Percentiles rank a stretch among this genome's conserved stretches.
Evolutionary conservation across 139 green algal species (phyloP).

Genomic region (Chlorella sp.): DNA sequence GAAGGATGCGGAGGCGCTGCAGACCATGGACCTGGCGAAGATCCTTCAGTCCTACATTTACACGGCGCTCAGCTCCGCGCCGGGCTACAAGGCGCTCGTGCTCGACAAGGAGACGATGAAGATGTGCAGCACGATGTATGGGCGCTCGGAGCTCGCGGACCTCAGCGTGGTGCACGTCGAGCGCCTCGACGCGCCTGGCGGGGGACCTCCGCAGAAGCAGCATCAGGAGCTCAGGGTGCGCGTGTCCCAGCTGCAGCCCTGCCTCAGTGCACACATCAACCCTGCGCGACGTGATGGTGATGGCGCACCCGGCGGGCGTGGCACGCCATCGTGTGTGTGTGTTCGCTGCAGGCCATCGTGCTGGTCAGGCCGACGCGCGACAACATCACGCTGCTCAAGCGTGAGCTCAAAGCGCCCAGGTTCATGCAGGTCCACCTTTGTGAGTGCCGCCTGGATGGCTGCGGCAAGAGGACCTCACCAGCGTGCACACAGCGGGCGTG

Average conservation of each 20-base stretch:
- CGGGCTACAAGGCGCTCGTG: constrained; percentile 89
- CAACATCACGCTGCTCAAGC: constrained; percentile 76
- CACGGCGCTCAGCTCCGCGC: constrained; percentile 46
- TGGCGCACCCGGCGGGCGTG: no score
- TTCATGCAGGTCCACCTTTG: constrained; percentile 86
- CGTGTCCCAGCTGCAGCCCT: no score
- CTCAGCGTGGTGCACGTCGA: constrained; percentile 91
- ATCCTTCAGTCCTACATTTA: constrained; percentile 49
- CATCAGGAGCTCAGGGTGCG: constrained; percentile 81
- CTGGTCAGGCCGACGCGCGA: constrained; percentile 86
- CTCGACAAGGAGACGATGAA: constrained; percentile 88
- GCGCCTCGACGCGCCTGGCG: constrained; percentile 54
- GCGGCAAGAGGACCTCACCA: no score
- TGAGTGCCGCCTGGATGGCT: no score
- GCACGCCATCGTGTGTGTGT: no score
- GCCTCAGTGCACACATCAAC: no score
- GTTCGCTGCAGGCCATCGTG: constrained; percentile 69
- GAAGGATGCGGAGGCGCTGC: constrained; percentile 26
- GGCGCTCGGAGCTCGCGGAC: constrained; percentile 86
- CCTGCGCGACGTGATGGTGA: no score
- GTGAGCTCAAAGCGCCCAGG: constrained; percentile 75
- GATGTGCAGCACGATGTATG: constrained; percentile 70
- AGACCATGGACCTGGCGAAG: constrained; percentile 51
- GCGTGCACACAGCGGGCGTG: no score
- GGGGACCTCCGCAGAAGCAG: constrained; percentile 38